Percentiles rank a stretch among this genome's conserved stretches.
These are phyloP conservation scores for Rhododendron mucronatum DNA, from an alignment of 148 eudicot genomes.

Conservation along the genomic window DNA sequence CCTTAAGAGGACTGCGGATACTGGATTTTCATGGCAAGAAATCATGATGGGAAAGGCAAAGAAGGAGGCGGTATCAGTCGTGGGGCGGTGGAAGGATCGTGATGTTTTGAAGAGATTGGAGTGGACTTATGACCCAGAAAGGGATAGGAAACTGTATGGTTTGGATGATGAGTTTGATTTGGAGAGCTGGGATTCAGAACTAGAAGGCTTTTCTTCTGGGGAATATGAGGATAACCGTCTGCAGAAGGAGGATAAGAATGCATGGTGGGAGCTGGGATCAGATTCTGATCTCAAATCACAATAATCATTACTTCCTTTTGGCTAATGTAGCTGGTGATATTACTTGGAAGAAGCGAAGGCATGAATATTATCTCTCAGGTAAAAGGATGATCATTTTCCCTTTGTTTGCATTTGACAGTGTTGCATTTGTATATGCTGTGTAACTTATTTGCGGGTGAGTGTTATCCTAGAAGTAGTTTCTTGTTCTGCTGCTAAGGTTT, in stretches of 20 bases:
- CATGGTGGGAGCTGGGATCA: constrained; percentile 42
- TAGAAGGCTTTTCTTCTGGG: constrained; percentile 15
- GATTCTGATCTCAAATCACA: constrained; percentile 13
- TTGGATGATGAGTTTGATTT: constrained; percentile 18
- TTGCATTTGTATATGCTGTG: neutral
- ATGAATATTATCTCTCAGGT: neutral
- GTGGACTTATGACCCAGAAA: constrained; percentile 63
- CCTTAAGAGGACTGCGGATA: constrained; percentile 69
- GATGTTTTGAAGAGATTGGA: constrained; percentile 67
- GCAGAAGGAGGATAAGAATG: constrained; percentile 11
- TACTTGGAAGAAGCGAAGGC: neutral
- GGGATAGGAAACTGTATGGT: constrained; percentile 22
- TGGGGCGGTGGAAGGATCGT: constrained; percentile 71
- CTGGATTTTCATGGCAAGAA: constrained; percentile 79
- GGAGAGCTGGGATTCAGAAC: constrained; percentile 26
- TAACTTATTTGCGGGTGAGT: neutral
- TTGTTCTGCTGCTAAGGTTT: neutral
- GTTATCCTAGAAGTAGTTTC: neutral
- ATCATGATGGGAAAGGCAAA: constrained; percentile 69
- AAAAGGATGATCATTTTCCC: neutral
- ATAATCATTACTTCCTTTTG: neutral
- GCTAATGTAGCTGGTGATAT: neutral
- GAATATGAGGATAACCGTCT: constrained; percentile 18
- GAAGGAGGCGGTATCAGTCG: constrained; percentile 59
- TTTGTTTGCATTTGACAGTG: neutral